phyloP scores from a whole-genome alignment of 2,329 filamentous ascomycete species.

The Mycogone perniciosa region DNA sequence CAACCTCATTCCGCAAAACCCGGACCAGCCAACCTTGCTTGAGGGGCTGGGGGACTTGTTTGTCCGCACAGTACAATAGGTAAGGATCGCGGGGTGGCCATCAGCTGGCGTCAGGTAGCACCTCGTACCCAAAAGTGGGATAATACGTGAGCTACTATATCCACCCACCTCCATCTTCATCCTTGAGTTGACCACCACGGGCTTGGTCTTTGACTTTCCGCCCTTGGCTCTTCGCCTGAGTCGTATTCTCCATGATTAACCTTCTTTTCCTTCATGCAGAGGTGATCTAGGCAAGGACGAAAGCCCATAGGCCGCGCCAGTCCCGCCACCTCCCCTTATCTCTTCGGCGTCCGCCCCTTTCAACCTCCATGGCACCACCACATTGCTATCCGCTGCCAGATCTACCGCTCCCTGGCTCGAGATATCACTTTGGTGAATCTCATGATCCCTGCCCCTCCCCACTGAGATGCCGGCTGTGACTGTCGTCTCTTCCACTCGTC shows the following conservation, averaged over 20 bases:
- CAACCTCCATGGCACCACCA: not conserved
- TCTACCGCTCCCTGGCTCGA: constrained; percentile 8
- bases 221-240: too few species aligned
- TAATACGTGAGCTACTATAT: too few species aligned
- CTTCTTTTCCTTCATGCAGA: too few species aligned
- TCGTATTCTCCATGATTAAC: too few species aligned
- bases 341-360: not conserved
- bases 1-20: not conserved
- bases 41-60: not conserved
- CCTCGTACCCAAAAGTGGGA: too few species aligned
- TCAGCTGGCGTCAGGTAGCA: too few species aligned
- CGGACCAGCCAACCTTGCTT: not conserved
- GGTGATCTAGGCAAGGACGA: not conserved
- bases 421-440: constrained; percentile 9
- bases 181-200: too few species aligned
- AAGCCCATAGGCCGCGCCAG: not conserved
- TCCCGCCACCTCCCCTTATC: not conserved
- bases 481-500: constrained; percentile 1
- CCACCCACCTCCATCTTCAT: too few species aligned
- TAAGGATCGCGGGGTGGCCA: too few species aligned
- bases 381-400: constrained; percentile 7
- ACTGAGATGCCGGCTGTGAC: constrained; percentile 9
- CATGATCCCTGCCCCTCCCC: constrained; percentile 13
- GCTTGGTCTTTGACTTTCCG: too few species aligned
- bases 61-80: too few species aligned